phyloP scores from a whole-genome alignment of 2,329 filamentous ascomycete species.

The Zasmidium citrigriseum region DNA sequence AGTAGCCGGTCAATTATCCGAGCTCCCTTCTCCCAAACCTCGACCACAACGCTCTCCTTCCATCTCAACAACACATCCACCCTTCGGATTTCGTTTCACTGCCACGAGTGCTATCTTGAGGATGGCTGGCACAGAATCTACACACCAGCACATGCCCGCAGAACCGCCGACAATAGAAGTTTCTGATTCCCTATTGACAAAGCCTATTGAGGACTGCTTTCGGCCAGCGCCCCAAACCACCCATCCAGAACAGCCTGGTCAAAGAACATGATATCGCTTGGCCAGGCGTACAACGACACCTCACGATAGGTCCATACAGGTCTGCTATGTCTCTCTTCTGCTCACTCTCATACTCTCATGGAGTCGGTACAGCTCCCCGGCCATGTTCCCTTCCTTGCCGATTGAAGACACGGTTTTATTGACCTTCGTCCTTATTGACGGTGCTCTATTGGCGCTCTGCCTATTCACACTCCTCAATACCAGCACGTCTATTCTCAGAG shows the following conservation, averaged over 20 bases:
- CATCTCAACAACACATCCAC: too few relatives aligned
- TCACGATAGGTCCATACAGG: background rate
- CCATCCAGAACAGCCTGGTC: constrained; percentile 16
- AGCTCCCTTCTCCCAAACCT: background rate
- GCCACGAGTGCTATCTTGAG: background rate
- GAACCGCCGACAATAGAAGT: constrained; percentile 14
- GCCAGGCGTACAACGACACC: constrained; percentile 4
- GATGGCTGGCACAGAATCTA: background rate
- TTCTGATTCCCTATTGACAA: constrained; percentile 24
- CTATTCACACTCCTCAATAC: constrained; percentile 20
- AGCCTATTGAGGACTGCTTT: constrained; percentile 33
- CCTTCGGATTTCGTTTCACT: too few relatives aligned
- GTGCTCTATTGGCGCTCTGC: constrained; percentile 20
- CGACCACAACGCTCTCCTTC: background rate
- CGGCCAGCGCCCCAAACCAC: constrained; percentile 17
- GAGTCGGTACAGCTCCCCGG: background rate
- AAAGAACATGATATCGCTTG: constrained; percentile 18
- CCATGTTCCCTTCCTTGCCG: constrained; percentile 17
- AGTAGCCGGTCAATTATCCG: background rate
- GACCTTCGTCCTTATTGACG: constrained; percentile 28
- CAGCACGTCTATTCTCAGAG: background rate
- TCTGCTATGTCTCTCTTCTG: constrained; percentile 8
- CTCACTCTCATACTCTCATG: constrained; percentile 1
- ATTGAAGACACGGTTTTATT: constrained; percentile 32
- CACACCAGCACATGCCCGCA: constrained; percentile 58